Conservation (phyloP, 768 basidiomycete species). For the Termitomyces titanicus region DNA sequence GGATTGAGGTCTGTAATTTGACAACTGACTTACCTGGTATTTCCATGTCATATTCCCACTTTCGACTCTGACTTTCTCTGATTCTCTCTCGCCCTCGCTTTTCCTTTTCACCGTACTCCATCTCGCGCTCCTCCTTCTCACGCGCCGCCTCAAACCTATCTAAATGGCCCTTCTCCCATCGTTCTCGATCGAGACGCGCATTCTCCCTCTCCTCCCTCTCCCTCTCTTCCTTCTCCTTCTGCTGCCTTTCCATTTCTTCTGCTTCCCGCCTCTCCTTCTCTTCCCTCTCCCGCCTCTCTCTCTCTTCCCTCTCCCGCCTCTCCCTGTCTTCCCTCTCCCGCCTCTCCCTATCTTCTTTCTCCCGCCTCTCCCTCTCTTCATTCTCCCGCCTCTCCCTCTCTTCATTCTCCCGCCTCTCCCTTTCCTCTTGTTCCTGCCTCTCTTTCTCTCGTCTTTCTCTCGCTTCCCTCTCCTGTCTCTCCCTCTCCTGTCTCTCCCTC, state of each 20-base stretch:
- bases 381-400: too few relatives aligned
- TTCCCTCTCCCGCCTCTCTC: neutral
- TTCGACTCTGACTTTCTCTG: neutral
- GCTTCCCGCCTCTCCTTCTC: neutral
- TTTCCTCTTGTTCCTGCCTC: neutral
- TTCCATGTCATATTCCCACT: neutral
- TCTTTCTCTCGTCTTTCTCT: neutral
- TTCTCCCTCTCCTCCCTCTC: conserved; percentile 5
- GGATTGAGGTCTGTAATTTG: neutral
- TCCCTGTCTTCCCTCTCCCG: neutral
- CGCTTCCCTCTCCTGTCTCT: neutral
- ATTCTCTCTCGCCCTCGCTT: neutral
- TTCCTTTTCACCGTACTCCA: neutral
- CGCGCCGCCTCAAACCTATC: neutral
- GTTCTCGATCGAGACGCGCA: neutral
- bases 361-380: neutral
- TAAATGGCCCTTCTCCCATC: neutral
- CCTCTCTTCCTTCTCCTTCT: neutral
- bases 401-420: neutral
- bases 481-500: neutral
- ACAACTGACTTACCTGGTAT: neutral
- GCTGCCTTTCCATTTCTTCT: neutral
- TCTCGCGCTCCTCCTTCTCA: neutral
- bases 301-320: neutral
- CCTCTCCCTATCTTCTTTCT: neutral